Evolutionary conservation across 176 grass and related monocot genomes (phyloP), one percentile per base, ranked within the genome.

Genomic region (Paspalum vaginatum): DNA sequence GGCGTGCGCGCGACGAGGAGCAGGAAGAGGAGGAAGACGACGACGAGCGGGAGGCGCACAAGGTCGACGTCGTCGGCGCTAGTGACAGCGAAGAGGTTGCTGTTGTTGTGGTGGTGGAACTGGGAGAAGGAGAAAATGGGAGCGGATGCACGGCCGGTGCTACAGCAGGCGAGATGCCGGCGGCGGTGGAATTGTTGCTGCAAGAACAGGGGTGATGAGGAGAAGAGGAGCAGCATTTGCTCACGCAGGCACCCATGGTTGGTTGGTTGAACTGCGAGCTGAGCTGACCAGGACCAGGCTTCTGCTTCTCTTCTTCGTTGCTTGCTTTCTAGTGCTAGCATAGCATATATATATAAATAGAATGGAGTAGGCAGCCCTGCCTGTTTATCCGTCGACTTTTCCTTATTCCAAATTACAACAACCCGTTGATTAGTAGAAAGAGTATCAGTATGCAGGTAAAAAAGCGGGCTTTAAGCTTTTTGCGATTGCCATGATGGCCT

Each of bases 161-260:
- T 32, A 32, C 17, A 24, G 56, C 22, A 20, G 26, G 24, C 24
- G 48, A 71, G 68, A 32, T 17, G 13, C 68, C 45, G 45, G 21
- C 67, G 44, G 12, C 67, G 44, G 12, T 48, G 69, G 69, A 37
- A 27, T 6, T 66, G 64, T 18, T 66, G 64, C 11, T 44, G 41
- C 38, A 68, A 22, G 39, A 5, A 66, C 11, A n/a, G n/a, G 6
- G 15, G 39, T 39, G 64, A 64, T 15, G 41, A 9, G 68, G 42
- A 11, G 17, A 32, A 15, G n/a, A 57, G 17, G 52, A 46, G 22
- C 52, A 79, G 76, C 76, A 79, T 79, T 54, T 79, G 62, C 77
- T 79, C 62, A 56, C 77, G 18, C 77, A 79, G 20, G 62, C 55
- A 37, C 77, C 77, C 77, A 79, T 76, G 1, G 40, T 13, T 63